Evolutionary conservation across 768 basidiomycete species (phyloP).

Genomic region (Russula olivacea): DNA sequence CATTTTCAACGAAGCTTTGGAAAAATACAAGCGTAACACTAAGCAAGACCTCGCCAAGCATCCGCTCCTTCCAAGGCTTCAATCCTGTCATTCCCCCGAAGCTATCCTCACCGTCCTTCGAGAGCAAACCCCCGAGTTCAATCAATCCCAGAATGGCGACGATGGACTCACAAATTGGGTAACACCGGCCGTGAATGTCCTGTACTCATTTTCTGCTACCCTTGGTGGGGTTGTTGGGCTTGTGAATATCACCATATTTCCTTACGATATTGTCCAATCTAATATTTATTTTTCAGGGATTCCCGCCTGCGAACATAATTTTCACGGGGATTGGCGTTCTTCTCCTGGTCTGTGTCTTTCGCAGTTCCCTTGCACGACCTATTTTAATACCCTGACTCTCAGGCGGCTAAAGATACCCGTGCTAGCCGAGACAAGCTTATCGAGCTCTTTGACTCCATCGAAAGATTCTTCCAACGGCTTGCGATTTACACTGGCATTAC

Average conservation of each 20-base stretch:
- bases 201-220: background rate
- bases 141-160: background rate
- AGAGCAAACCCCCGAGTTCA: background rate
- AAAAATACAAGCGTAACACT: background rate
- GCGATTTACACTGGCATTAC: background rate
- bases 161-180: background rate
- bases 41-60: background rate
- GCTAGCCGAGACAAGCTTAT: background rate
- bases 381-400: background rate
- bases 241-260: background rate
- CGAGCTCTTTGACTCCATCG: background rate
- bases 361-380: background rate
- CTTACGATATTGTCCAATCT: background rate
- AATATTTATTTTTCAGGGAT: background rate
- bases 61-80: background rate
- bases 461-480: background rate
- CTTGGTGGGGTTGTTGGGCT: conserved; percentile 33
- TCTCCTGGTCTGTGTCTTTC: background rate
- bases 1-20: background rate
- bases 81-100: background rate
- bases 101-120: background rate
- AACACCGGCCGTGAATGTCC: background rate
- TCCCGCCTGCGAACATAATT: conserved; percentile 61
- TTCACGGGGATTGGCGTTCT: background rate
- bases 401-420: background rate